Evolutionary conservation across 2,329 filamentous ascomycete genomes (phyloP).

Genomic region (Amylocarpus encephaloides): DNA sequence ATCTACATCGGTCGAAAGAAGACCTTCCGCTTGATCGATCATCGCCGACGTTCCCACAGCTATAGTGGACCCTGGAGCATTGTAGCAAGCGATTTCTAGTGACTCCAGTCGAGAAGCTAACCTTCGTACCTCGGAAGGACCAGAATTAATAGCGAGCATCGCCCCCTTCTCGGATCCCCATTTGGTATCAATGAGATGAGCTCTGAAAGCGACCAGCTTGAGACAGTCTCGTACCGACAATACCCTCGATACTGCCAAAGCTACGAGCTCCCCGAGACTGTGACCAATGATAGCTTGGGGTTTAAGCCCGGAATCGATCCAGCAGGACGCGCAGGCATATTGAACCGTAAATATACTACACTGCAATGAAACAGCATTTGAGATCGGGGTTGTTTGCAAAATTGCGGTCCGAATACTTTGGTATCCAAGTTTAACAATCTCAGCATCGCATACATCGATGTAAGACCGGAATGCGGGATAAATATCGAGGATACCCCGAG

Average conservation of each 20-base stretch:
- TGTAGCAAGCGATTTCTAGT: slow-evolving; percentile 1
- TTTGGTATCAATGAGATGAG: slow-evolving; percentile 28
- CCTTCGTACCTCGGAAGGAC: not conserved
- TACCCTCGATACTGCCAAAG: slow-evolving; percentile 31
- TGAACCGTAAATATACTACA: slow-evolving; percentile 14
- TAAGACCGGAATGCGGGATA: slow-evolving; percentile 9
- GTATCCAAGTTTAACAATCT: slow-evolving; percentile 3
- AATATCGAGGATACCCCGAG: not conserved
- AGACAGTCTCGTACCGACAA: slow-evolving; percentile 31
- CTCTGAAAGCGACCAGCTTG: slow-evolving; percentile 29
- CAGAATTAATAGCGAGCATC: slow-evolving; percentile 29
- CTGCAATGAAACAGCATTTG: slow-evolving; percentile 13
- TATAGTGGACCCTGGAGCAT: not conserved
- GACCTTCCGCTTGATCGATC: not conserved
- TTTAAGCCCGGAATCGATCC: slow-evolving; percentile 16
- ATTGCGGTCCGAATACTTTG: slow-evolving; percentile 14
- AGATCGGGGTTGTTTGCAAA: slow-evolving; percentile 8
- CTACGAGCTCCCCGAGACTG: slow-evolving; percentile 36
- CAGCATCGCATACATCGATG: slow-evolving; percentile 12
- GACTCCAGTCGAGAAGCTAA: not conserved
- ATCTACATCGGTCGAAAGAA: not conserved
- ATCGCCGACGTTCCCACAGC: not conserved
- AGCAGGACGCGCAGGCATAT: slow-evolving; percentile 17
- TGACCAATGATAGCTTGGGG: slow-evolving; percentile 29
- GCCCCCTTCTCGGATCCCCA: slow-evolving; percentile 33